Evolutionary conservation across 257 asterid species (phyloP).

Genomic region (Solanum tarapatanum): DNA sequence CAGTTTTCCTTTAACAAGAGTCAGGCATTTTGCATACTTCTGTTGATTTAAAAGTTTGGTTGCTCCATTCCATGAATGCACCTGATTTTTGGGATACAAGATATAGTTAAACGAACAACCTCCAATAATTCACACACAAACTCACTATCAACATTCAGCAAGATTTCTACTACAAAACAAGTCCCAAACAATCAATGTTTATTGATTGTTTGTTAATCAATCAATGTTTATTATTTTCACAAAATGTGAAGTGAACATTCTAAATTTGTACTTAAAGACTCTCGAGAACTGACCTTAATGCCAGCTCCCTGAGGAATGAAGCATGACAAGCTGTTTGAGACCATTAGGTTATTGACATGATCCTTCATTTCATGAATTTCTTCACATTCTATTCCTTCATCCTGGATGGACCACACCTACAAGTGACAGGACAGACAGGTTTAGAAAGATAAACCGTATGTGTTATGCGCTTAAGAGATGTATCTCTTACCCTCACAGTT

Average conservation of each 20-base stretch:
- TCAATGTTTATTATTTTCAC: not conserved
- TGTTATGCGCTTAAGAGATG: not conserved
- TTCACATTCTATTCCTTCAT: slow-evolving; percentile 49
- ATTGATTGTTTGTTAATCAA: not conserved
- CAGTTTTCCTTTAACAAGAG: slow-evolving; percentile 53
- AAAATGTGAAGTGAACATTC: not conserved
- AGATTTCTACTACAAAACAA: not conserved
- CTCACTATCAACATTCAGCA: not conserved
- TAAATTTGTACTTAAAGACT: not conserved
- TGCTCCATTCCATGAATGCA: slow-evolving; percentile 61
- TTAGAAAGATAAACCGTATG: not conserved
- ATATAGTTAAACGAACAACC: not conserved
- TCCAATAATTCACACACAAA: not conserved
- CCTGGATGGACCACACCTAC: slow-evolving; percentile 53
- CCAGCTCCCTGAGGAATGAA: slow-evolving; percentile 82
- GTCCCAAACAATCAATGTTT: not conserved
- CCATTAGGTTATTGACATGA: slow-evolving; percentile 44
- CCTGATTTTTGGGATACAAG: slow-evolving; percentile 19
- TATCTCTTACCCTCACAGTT: slow-evolving; percentile 50
- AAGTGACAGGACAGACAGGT: not conserved
- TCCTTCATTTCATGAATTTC: slow-evolving; percentile 78
- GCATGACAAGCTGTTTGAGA: slow-evolving; percentile 54
- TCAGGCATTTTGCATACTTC: slow-evolving; percentile 49
- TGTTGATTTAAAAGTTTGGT: slow-evolving; percentile 46
- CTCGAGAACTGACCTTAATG: slow-evolving; percentile 35